Conservation (phyloP, 2,329 filamentous ascomycete species). For the Epichloe gansuensis region DNA sequence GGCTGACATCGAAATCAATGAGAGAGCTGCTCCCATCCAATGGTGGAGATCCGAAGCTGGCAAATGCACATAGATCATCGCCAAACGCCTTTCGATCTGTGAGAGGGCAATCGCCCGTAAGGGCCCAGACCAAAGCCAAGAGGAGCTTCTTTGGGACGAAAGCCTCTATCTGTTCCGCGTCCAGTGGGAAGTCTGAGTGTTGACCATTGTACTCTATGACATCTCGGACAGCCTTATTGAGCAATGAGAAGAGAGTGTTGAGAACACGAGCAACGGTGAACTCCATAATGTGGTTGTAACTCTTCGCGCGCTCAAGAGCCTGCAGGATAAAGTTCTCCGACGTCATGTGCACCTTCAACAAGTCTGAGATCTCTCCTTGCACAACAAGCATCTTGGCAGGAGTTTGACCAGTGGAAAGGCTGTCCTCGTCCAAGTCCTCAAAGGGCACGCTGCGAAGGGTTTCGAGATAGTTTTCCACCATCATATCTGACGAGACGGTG, state of each 20-base stretch:
- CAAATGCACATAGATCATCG: conserved; percentile 67
- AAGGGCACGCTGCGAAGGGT: conserved; percentile 72
- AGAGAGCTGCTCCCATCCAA: conserved; percentile 69
- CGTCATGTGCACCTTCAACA: conserved; percentile 62
- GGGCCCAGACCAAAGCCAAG: conserved; percentile 84
- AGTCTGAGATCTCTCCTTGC: conserved; percentile 66
- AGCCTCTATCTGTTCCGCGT: conserved; percentile 75
- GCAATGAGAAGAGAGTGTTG: conserved; percentile 83
- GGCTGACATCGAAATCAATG: conserved; percentile 86
- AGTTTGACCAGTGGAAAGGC: conserved; percentile 59
- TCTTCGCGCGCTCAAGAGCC: conserved; percentile 61
- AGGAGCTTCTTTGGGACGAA: conserved; percentile 91
- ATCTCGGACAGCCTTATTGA: conserved; percentile 87
- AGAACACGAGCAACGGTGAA: conserved; percentile 85
- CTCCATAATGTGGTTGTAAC: conserved; percentile 95
- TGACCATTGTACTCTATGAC: conserved; percentile 93
- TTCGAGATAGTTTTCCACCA: conserved; percentile 83
- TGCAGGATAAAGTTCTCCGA: conserved; percentile 70
- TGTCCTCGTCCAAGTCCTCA: conserved; percentile 92
- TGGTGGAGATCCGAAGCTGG: conserved; percentile 73
- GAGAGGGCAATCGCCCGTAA: conserved; percentile 89
- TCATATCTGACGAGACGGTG: conserved; percentile 83
- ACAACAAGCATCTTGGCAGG: conserved; percentile 67
- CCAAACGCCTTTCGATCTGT: conserved; percentile 80
- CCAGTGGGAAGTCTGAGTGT: conserved; percentile 86